A percentile compares a stretch with the other conserved stretches of the same genome.
phyloP scores from a whole-genome alignment of 805 yeast genomes.

The Saturnispora ahearnii region DNA sequence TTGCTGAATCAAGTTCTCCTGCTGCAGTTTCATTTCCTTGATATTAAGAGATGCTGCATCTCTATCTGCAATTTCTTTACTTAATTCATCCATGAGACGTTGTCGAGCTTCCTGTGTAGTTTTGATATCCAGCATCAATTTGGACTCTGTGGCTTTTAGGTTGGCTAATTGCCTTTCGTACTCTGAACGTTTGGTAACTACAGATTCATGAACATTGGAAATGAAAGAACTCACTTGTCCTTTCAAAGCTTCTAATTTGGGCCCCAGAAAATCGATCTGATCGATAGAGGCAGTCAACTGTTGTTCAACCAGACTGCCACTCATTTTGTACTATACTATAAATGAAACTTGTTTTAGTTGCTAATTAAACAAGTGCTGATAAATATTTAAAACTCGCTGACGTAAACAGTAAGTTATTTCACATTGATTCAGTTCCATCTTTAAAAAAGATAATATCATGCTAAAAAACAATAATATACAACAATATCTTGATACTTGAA shows the following conservation, averaged over 20 bases:
- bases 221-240: constrained; percentile 16
- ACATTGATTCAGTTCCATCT: background rate
- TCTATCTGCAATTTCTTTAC: constrained; percentile 15
- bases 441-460: too few relatives aligned
- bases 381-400: background rate
- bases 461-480: too few relatives aligned
- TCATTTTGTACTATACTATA: background rate
- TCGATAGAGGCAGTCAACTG: constrained; percentile 15
- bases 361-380: background rate
- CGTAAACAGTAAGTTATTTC: background rate
- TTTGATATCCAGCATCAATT: constrained; percentile 15
- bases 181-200: constrained; percentile 16
- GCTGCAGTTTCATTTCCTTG: constrained; percentile 31
- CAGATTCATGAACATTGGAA: constrained; percentile 10
- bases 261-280: constrained; percentile 17
- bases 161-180: constrained; percentile 17
- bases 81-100: constrained; percentile 16
- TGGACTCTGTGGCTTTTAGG: constrained; percentile 17
- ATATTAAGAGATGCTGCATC: constrained; percentile 32
- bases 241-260: constrained; percentile 19
- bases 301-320: constrained; percentile 3
- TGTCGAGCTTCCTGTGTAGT: constrained; percentile 17
- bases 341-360: background rate
- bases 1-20: constrained; percentile 25
- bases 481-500: too few relatives aligned